phyloP scores from a whole-genome alignment of 768 basidiomycete species.

The Erythrobasidium yunnanense region DNA sequence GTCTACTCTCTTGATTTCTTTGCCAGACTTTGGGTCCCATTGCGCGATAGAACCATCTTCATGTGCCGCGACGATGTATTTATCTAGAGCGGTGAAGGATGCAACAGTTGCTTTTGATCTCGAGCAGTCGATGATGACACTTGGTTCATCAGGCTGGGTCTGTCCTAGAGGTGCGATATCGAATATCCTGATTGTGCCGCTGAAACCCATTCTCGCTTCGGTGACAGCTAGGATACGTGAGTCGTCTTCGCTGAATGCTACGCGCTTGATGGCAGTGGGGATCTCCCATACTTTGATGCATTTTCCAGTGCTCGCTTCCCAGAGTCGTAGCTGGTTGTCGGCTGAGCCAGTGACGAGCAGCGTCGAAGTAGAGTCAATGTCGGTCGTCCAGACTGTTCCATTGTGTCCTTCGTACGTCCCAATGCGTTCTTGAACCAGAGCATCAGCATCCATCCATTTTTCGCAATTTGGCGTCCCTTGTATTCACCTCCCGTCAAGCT shows the following conservation, averaged over 20 bases:
- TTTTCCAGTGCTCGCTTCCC: conserved; percentile 80
- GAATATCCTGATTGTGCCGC: conserved; percentile 84
- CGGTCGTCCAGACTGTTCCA: conserved; percentile 91
- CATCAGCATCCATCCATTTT: neutral
- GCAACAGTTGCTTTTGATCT: conserved; percentile 97
- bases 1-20: conserved; percentile 16
- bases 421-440: conserved; percentile 40
- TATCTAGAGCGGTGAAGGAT: conserved; percentile 68
- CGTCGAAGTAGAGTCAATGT: conserved; percentile 77
- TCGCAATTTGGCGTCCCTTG: neutral
- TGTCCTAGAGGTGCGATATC: conserved; percentile 74
- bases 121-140: conserved; percentile 34
- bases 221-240: conserved; percentile 73
- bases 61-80: conserved; percentile 81
- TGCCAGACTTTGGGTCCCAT: conserved; percentile 51
- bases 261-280: conserved; percentile 92
- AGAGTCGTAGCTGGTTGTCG: conserved; percentile 82
- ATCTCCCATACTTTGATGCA: conserved; percentile 94
- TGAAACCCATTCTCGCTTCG: conserved; percentile 89
- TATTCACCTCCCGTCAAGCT: no score
- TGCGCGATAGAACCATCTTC: conserved; percentile 90
- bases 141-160: conserved; percentile 29
- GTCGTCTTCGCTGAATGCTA: conserved; percentile 78
- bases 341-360: conserved; percentile 85
- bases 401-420: conserved; percentile 96